phyloP scores from a whole-genome alignment of 73 alveolate species.

The Tetrahymena malaccensis region DNA sequence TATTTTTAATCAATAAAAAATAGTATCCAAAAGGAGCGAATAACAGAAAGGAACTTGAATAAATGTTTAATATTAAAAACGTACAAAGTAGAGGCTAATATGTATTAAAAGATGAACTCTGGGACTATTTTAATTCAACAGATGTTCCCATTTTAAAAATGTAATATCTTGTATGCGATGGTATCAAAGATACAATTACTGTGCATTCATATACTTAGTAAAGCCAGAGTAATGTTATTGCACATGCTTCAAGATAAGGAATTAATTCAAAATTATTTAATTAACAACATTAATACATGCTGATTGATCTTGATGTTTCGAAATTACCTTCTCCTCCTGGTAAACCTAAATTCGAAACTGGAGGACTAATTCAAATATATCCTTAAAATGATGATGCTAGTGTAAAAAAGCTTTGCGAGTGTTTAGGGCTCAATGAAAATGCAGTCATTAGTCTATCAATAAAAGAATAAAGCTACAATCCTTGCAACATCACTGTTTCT shows the following conservation, averaged over 20 bases:
- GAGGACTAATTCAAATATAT: background rate
- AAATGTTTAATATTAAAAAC: background rate
- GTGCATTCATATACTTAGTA: background rate
- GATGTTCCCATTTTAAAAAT: background rate
- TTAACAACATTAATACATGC: background rate
- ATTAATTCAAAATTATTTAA: background rate
- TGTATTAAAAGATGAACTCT: background rate
- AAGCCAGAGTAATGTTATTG: background rate
- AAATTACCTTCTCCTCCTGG: background rate
- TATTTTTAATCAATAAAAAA: background rate
- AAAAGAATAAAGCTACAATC: background rate
- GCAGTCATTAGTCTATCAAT: background rate
- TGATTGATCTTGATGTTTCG: background rate
- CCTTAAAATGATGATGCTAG: background rate
- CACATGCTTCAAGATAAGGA: background rate
- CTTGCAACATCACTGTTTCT: background rate
- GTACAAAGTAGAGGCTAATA: background rate
- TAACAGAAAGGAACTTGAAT: background rate
- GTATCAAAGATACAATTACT: background rate
- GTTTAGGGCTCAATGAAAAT: background rate
- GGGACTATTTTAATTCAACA: background rate
- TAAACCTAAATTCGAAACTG: background rate
- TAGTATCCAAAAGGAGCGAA: background rate
- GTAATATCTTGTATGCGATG: background rate
- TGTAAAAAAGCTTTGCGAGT: background rate